Evolutionary conservation across 2,329 filamentous ascomycete genomes (phyloP).

Genomic region (Colletotrichum caudatum): DNA sequence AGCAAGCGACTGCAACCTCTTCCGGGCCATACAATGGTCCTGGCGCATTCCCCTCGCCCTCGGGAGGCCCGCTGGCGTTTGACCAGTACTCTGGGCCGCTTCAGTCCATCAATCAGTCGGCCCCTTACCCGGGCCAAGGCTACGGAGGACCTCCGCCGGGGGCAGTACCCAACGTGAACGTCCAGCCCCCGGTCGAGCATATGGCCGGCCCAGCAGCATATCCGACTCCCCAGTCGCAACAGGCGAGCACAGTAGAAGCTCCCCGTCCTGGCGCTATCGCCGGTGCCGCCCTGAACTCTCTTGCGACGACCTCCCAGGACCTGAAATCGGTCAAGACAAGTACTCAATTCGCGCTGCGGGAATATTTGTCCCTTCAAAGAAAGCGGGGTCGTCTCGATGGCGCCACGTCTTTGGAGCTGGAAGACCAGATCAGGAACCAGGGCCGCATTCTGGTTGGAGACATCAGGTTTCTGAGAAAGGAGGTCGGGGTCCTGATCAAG

Average conservation of each 20-base stretch:
- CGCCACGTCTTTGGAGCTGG: constrained; percentile 52
- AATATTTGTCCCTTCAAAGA: constrained; percentile 51
- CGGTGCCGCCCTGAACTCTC: constrained; percentile 29
- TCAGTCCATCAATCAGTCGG: constrained; percentile 11
- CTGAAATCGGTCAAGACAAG: constrained; percentile 50
- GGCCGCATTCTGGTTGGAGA: constrained; percentile 58
- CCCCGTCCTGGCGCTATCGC: constrained; percentile 27
- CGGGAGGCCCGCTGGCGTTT: constrained; percentile 12
- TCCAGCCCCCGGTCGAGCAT: constrained; percentile 28
- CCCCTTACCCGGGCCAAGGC: constrained; percentile 6
- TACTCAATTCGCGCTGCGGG: constrained; percentile 52
- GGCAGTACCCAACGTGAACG: background rate
- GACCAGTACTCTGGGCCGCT: constrained; percentile 14
- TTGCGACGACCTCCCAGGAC: constrained; percentile 45
- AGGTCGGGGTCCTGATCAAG: constrained; percentile 58
- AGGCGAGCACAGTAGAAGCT: constrained; percentile 23
- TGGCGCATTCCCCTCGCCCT: constrained; percentile 27
- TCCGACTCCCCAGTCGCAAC: constrained; percentile 25
- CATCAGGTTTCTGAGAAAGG: constrained; percentile 57
- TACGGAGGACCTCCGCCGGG: constrained; percentile 30
- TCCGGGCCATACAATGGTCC: constrained; percentile 26
- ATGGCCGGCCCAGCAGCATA: constrained; percentile 35
- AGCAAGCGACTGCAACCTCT: constrained; percentile 21
- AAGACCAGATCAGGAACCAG: constrained; percentile 58
- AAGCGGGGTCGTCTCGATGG: constrained; percentile 48